Evolutionary conservation across 306 rosid species (phyloP), one percentile per base, ranked within the genome.

Genomic region (Morella rubra): DNA sequence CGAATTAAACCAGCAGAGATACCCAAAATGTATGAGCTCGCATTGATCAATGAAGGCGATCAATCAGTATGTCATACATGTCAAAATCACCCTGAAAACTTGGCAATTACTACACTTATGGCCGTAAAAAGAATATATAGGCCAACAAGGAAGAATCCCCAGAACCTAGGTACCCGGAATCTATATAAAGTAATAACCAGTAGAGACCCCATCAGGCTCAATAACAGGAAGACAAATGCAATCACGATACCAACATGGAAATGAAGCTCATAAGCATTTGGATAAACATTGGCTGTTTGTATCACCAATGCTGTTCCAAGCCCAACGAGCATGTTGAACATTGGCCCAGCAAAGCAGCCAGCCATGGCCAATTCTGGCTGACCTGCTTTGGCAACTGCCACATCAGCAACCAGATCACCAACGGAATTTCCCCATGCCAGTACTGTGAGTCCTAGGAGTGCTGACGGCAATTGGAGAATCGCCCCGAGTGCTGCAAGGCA

Each of bases 351-450:
- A 75, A 95, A 95, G 85, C 97, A 95, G 13, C 97, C 97, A 2
- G 99, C 99, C 99, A 95, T 87, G 73, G 99, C 99, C 93, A 95
- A 85, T 19, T 89, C 93, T 0, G 99, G 99, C 83, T 95, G 97
- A 73, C 97, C 97, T 8, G 99, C 96, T 87, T 92, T 95, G 53
- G 99, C 97, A 67, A 92, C 84, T 7, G 97, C 96, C 50, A 95
- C 97, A 79, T 95, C 97, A 14, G 99, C 99, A 55, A 90, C 97
- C 20, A 95, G 97, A 82, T 95, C 97, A 76, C 99, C 97, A 62
- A 92, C 97, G 2, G 97, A 95, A 72, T 95, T 95, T 56, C 99
- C 99, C 99, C 97, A 95, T 24, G 99, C 99, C 76, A 95, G 96
- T 53, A 95, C 99, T 0, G 97, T 95, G 16, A 92, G 96, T 73